Evolutionary conservation across 768 basidiomycete species (phyloP), one percentile per base, ranked within the genome.

Genomic region (Rhodotorula paludigena): DNA sequence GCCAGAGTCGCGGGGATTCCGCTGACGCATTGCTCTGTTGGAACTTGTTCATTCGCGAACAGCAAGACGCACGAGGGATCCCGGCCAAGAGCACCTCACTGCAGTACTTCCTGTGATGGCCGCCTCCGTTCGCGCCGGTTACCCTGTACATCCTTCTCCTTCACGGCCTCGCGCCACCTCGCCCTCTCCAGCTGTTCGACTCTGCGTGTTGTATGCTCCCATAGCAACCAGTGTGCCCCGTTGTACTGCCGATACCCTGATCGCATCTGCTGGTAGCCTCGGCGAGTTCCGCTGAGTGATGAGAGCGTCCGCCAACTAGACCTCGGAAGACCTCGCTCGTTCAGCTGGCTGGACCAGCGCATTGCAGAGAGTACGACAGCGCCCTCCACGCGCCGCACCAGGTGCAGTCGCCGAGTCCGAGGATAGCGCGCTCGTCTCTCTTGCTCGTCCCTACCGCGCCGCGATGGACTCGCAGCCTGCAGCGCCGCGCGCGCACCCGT

Each of bases 31-130:
- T n/a, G 25, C 30, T 38, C n/a, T 42, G 32, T 51, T 25, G 11
- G 20, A 25, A 23, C 5, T 14, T 47, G 7, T 41, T 23, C 28
- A 25, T 23, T 4, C 10, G 4, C n/a, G 12, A 0, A 15, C 51
- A 59, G 53, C 70, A 76, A 68, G 75, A 76, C 28, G 57, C 74
- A 2, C 58, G 75, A 16, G 62, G 64, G 6, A 68, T 76, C 20
- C 75, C 75, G 2, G 69, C 69, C 11, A 76, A 76, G 61, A 67
- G 65, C 38, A 70, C 70, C 10, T 61, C 72, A 10, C 48, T 73
- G 39, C 67, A 73, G 45, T 74, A 76, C 56, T 76, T 76, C 62
- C 67, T 76, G 2, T 73, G 42, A 25, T 1, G 11, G 18, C 32
- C 25, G 4, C 11, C 38, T 10, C 23, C 35, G 38, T 20, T 9